Evolutionary conservation across 192 early-diverging fungal species (phyloP), one percentile per base, ranked within the genome.

Genomic region (Umbelopsis sp.): DNA sequence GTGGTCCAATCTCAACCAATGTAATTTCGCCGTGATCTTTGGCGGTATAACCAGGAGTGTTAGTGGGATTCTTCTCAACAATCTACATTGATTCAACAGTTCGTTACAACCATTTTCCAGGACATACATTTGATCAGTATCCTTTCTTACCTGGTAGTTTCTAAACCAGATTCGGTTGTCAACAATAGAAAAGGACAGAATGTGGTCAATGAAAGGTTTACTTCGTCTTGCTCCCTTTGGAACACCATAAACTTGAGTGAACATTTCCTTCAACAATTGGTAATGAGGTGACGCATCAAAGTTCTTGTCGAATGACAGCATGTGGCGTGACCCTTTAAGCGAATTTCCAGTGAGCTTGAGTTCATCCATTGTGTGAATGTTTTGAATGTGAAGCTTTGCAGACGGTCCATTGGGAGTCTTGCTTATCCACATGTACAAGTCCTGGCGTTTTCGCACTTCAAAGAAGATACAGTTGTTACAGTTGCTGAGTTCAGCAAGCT

Each of bases 301-400:
- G 73, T 80, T 91, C 65, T 91, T 84, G 79, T 99, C 97, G 81
- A 99, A 99, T 10, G 94, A 96, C 26, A 99, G 83, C 32, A 99
- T 90, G 20, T 95, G 95, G 49, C 97, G 92, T 20, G 95, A 97
- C 22, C 96, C 96, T 77, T 97, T 97, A 51, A 99, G 83, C 80
- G 94, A 97, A 84, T 99, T 99, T 71, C 97, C 97, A 3, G 95
- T 96, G 93, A 99, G 94, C 66, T 94, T 94, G 36, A 99, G 89
- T 80, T 99, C 97, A 77, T 97, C 95, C 96, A 99, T 97, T 26
- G 97, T 99, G 79, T 99, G 97, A 68, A 99, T 90, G 79, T 97
- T 97, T 76, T 95, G 92, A 49, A 99, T 94, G 49, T 93, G 90
- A 78, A 99, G 97, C 80, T 97, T 97, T 67, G 94, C 91, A 66